Evolutionary conservation across 208 protist species (phyloP).

Genomic region (Trypanosoma cruzi): DNA sequence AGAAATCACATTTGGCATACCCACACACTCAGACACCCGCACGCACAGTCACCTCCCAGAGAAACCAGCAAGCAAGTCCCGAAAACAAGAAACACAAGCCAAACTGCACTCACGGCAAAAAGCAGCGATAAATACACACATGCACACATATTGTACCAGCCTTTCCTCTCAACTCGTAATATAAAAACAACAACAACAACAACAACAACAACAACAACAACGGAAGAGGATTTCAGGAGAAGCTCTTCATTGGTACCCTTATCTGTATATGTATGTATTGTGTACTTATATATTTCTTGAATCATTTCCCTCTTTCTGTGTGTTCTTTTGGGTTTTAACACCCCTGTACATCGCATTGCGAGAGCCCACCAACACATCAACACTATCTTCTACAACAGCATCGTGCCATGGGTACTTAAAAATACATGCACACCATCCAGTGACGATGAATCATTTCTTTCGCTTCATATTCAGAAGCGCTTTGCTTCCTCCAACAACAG

Average conservation of each 20-base stretch:
- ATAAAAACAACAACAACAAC: no score
- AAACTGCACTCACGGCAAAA: no score
- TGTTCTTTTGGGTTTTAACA: background rate
- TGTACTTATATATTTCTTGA: background rate
- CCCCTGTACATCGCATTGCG: background rate
- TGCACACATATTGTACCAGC: no score
- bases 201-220: no score
- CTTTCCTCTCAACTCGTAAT: no score
- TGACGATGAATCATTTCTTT: conserved; percentile 4
- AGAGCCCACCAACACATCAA: background rate
- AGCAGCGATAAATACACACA: no score
- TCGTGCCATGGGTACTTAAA: background rate
- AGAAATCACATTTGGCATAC: conserved; percentile 6
- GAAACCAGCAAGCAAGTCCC: no score
- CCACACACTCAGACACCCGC: conserved; percentile 9
- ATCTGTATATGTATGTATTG: no score
- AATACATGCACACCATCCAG: background rate
- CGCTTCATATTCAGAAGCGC: conserved; percentile 31
- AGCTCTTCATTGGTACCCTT: background rate
- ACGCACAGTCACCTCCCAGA: no score
- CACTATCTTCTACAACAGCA: background rate
- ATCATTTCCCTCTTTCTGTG: background rate
- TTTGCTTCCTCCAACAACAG: conserved; percentile 29
- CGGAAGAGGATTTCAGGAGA: background rate
- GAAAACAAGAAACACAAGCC: conserved; percentile 1